These are phyloP conservation scores for Vachellia collinsii DNA, from an alignment of 306 rosid genomes.

Conservation along the genomic window DNA sequence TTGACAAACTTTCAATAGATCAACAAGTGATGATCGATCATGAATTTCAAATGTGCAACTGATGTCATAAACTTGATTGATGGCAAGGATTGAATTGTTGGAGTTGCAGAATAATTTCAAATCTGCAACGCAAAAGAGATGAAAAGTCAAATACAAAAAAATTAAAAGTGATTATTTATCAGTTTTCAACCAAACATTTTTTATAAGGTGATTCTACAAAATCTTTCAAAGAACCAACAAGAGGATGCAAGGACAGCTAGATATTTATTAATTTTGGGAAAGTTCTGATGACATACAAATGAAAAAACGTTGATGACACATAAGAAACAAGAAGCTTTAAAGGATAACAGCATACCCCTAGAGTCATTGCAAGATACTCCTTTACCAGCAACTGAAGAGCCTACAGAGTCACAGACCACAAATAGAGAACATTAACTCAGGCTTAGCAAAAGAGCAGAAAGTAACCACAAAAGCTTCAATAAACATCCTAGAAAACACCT, in stretches of 20 bases:
- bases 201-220: slow-evolving; percentile 1
- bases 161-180: neutral
- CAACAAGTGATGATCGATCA: slow-evolving; percentile 47
- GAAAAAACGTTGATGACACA: neutral
- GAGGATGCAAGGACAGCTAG: slow-evolving; percentile 19
- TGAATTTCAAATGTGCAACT: slow-evolving; percentile 36
- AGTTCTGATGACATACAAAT: slow-evolving; percentile 23
- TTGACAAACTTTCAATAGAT: slow-evolving; percentile 55
- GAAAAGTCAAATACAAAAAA: neutral
- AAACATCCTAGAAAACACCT: slow-evolving; percentile 82
- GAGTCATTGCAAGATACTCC: slow-evolving; percentile 64
- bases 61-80: slow-evolving; percentile 34
- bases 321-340: slow-evolving; percentile 22
- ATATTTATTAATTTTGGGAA: slow-evolving; percentile 14
- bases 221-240: slow-evolving; percentile 2
- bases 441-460: slow-evolving; percentile 23
- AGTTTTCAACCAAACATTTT: neutral
- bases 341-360: slow-evolving; percentile 60
- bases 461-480: slow-evolving; percentile 28
- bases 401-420: slow-evolving; percentile 40
- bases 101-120: slow-evolving; percentile 4
- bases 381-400: slow-evolving; percentile 71
- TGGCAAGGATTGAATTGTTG: slow-evolving; percentile 31
- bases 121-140: slow-evolving; percentile 3
- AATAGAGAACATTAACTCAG: slow-evolving; percentile 32